These are phyloP conservation scores for Microcyclospora tardicrescens DNA, from an alignment of 2,329 filamentous ascomycete genomes.

Conservation along the genomic window DNA sequence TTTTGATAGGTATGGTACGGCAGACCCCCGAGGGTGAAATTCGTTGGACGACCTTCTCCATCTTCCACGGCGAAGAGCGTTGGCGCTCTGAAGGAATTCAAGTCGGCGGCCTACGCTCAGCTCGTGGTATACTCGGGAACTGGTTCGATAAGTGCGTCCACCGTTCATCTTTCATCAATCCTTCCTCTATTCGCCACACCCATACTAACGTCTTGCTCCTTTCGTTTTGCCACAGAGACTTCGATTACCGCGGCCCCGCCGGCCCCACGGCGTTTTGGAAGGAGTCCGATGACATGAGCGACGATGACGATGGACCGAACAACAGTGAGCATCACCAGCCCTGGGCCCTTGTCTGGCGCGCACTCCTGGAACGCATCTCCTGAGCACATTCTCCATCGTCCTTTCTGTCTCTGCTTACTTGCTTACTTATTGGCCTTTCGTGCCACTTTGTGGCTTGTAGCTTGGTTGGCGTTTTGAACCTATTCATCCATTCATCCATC, in stretches of 20 bases:
- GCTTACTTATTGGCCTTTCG: no score
- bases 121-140: constrained; percentile 56
- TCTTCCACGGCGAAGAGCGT: constrained; percentile 51
- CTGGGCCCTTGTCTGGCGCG: no score
- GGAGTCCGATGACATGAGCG: constrained; percentile 39
- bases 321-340: neutral
- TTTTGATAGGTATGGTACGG: constrained; percentile 42
- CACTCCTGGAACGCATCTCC: no score
- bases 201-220: neutral
- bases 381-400: no score
- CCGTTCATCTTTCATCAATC: neutral
- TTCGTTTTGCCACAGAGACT: constrained; percentile 38
- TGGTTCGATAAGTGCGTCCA: constrained; percentile 60
- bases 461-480: no score
- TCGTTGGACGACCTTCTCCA: constrained; percentile 57
- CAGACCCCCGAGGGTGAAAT: constrained; percentile 59
- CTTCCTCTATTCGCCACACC: neutral
- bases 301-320: constrained; percentile 9
- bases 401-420: no score
- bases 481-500: no score
- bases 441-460: no score
- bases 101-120: constrained; percentile 52
- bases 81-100: constrained; percentile 71
- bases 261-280: constrained; percentile 74
- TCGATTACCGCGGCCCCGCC: constrained; percentile 53